Base-by-base conservation (phyloP, 306 rosid genomes). In the Quercus cerris region DNA sequence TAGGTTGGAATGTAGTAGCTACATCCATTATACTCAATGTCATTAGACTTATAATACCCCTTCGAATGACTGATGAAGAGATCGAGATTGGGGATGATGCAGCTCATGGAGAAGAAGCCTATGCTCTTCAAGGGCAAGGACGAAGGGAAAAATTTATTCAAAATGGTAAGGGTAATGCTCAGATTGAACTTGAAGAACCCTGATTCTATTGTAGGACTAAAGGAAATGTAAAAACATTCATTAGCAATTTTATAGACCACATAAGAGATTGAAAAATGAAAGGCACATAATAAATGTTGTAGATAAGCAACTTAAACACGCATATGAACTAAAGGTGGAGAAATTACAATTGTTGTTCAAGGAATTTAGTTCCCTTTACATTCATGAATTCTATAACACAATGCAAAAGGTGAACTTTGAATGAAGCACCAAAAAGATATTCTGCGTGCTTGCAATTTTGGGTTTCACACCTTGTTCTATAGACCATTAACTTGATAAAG, bases 331-430 rank as follows among this genome's bases (percentile, higher is more conserved):
- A 35, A 38, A 78, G 23, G n/a, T 54, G 22, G 55, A 59, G 54
- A 55, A 73, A 46, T 58, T 58, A 68, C 75, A 68, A 23, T 61
- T 54, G 25, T 31, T 75, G 71, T 70, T 19, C 4, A 5, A 76
- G 73, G 19, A 71, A 67, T 30, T 62, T 38, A n/a, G 68, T 44
- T 69, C 19, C 57, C 51, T 70, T 62, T 49, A 28, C 67, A 33
- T 52, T 61, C 22, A 30, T 52, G 38, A 46, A 5, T 62, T 56
- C 38, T 35, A 38, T 55, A 28, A 64, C 73, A 75, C 66, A 75
- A 46, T 62, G 68, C 22, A 74, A 80, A 82, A 75, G 61, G 70
- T 28, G 71, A 76, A 79, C 67, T 70, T 77, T 70, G 61, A 79
- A 74, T 31, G 22, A 57, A 70, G 76, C 62, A 11, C 73, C 70